A percentile compares a stretch with the other conserved stretches of the same genome.
Conservation (phyloP, 495 filamentous ascomycete species). For the Annulohypoxylon bovei region DNA sequence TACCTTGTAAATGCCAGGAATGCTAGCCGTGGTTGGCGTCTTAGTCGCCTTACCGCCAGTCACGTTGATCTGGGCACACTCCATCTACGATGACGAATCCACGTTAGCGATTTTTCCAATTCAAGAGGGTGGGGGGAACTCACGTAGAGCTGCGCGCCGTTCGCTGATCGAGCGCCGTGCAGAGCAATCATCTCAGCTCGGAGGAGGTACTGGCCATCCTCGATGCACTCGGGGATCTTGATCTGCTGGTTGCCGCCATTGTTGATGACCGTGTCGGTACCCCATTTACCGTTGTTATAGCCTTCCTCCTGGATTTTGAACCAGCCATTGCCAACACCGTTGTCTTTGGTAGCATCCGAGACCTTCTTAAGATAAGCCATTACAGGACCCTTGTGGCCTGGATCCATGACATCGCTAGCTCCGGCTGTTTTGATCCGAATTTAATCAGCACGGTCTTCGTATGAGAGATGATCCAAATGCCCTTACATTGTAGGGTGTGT, state of each 20-base stretch:
- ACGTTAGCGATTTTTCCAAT: slow-evolving; percentile 23
- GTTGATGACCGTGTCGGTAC: slow-evolving; percentile 55
- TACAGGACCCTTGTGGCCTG: slow-evolving; percentile 60
- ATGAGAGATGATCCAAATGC: not conserved
- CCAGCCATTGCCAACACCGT: slow-evolving; percentile 59
- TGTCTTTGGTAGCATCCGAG: slow-evolving; percentile 53
- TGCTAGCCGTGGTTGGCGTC: slow-evolving; percentile 50
- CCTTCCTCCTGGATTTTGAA: slow-evolving; percentile 55
- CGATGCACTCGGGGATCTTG: slow-evolving; percentile 57
- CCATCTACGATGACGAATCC: slow-evolving; percentile 45
- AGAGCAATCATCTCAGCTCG: slow-evolving; percentile 64
- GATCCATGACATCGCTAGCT: slow-evolving; percentile 59
- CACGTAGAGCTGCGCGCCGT: slow-evolving; percentile 63
- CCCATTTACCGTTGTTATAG: slow-evolving; percentile 53
- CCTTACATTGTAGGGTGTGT: slow-evolving; percentile 56
- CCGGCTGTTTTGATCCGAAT: slow-evolving; percentile 40
- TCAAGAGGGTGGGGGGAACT: slow-evolving; percentile 12
- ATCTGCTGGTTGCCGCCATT: slow-evolving; percentile 57
- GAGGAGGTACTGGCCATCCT: slow-evolving; percentile 59
- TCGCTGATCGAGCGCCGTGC: slow-evolving; percentile 51
- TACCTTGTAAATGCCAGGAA: slow-evolving; percentile 59
- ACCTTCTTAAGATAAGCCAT: slow-evolving; percentile 65
- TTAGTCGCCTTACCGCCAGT: slow-evolving; percentile 52
- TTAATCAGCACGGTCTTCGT: not conserved
- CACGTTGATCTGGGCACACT: slow-evolving; percentile 61